Conservation (phyloP, 2,329 filamentous ascomycete species). For the Hymenoscyphus fraxineus region DNA sequence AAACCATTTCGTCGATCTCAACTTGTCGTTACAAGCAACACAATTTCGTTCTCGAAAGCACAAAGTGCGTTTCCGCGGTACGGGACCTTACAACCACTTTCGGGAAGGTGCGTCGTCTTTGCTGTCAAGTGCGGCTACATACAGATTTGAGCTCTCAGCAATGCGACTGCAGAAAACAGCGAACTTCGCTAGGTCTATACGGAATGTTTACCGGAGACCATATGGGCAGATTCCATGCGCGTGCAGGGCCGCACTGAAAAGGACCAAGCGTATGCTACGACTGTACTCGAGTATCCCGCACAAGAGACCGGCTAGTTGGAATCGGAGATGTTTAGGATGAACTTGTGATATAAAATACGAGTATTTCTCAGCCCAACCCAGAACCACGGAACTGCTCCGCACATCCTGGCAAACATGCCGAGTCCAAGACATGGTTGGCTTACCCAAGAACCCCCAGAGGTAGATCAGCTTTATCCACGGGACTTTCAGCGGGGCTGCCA, state of each 20-base stretch:
- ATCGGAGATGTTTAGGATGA: background rate
- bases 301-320: background rate
- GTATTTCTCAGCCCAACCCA: conserved; percentile 1
- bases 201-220: background rate
- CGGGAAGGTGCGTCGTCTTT: background rate
- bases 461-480: conserved; percentile 5
- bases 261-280: background rate
- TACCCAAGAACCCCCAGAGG: conserved; percentile 5
- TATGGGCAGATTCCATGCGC: background rate
- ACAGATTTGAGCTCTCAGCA: background rate
- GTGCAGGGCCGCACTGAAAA: background rate
- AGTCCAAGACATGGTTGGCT: background rate
- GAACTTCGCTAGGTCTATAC: background rate
- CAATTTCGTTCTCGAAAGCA: conserved; percentile 1
- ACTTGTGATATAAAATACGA: background rate
- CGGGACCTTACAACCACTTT: conserved; percentile 2
- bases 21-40: background rate
- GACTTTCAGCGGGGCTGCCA: conserved; percentile 2
- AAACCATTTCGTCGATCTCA: background rate
- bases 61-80: background rate
- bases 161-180: background rate
- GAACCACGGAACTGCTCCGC: conserved; percentile 3
- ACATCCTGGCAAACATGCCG: background rate
- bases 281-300: background rate
- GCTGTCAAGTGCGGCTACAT: background rate